Conservation (phyloP, 257 asterid genomes). For the Datura wrightii region DNA sequence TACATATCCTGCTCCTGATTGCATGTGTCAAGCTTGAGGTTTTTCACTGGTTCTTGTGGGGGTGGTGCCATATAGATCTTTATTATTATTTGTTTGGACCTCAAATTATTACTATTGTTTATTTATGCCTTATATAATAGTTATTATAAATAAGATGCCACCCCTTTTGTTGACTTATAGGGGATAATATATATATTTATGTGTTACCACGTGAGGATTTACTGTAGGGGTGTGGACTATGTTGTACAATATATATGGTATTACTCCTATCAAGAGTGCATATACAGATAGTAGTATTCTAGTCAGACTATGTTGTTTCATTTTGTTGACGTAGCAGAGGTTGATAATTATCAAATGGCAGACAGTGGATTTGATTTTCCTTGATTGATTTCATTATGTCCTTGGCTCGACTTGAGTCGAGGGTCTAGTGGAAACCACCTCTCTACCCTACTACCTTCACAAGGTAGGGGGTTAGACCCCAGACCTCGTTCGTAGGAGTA, state of each 20-base stretch:
- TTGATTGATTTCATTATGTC: background rate
- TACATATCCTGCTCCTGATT: conserved; percentile 94
- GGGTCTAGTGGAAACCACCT: too few species aligned
- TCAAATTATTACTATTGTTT: conserved; percentile 29
- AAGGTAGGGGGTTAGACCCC: too few species aligned
- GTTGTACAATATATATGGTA: conserved; percentile 27
- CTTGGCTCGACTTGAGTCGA: too few species aligned
- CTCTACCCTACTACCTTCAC: too few species aligned
- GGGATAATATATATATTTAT: conserved; percentile 12
- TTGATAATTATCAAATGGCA: background rate
- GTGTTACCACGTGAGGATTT: conserved; percentile 24
- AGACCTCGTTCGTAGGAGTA: too few species aligned
- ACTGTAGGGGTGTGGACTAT: conserved; percentile 25
- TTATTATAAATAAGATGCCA: conserved; percentile 28
- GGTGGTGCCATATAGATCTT: background rate
- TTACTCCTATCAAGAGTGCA: conserved; percentile 25
- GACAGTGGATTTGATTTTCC: background rate
- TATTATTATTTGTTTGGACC: background rate
- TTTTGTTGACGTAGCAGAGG: background rate
- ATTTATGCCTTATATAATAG: conserved; percentile 27
- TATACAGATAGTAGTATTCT: conserved; percentile 23
- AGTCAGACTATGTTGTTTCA: conserved; percentile 20
- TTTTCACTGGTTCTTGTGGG: background rate
- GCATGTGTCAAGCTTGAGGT: conserved; percentile 76
- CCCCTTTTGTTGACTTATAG: conserved; percentile 29